Base-by-base conservation (phyloP, 2,329 filamentous ascomycete genomes). In the Neonectria ditissima region DNA sequence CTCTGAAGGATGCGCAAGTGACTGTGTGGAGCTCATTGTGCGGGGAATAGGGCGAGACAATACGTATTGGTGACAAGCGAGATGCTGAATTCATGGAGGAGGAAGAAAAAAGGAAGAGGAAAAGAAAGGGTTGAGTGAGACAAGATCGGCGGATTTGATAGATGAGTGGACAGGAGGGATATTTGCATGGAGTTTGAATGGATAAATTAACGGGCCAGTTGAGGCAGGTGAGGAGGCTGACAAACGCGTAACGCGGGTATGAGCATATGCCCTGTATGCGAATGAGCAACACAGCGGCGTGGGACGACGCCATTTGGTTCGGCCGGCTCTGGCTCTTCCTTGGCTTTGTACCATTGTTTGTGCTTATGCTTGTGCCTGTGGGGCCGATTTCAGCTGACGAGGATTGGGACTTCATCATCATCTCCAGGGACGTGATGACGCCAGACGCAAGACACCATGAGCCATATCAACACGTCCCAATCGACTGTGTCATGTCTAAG, bases 71-170 rank as follows among this genome's bases (percentile, higher is more conserved):
- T 22, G 44, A 43, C 5, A 20, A 20, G 30, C 10, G 4, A 32
- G 9, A 28, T 5, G 26, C 18, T 14, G 22, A 24, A 30, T 30
- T 28, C 11, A 24, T 50, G 28, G 24, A 22, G 55, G 20, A 13
- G 44, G 26, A n/a, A 34, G 7, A 30, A 9, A 44, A 11, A 53
- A 2, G 14, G 53, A 20, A 16, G 24, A 28, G 37, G 20, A 39
- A 57, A 52, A 10, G 18, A 51, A 26, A 2, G 8, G 22, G 41
- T 11, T 18, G 34, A 7, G 43, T 41, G 41, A 43, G 28, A 55
- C 61, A 50, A 57, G 39, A 47, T 37, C 18, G 44, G 43, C 48
- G 52, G 69, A 62, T 65, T 71, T 57, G 65, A 58, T 67, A 62
- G 59, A 53, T 55, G 62, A n/a, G 26, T 47, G 50, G 55, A 26